A percentile compares a stretch with the other conserved stretches of the same genome.
phyloP scores from a whole-genome alignment of 2,329 filamentous ascomycete species.

The Fulvia fulva region DNA sequence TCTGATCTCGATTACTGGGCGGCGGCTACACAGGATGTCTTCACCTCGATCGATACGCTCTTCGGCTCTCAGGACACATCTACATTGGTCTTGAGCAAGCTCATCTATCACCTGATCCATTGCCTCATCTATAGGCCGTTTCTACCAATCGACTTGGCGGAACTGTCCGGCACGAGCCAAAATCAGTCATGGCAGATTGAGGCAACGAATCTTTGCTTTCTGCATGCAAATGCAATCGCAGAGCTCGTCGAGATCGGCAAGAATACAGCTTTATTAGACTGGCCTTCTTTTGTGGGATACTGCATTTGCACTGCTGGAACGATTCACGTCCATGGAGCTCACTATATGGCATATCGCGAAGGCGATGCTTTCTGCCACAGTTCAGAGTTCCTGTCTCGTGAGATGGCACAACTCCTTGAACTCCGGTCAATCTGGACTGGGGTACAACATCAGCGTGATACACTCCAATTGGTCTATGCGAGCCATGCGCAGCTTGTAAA shows the following conservation, averaged over 20 bases:
- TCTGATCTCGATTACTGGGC: slow-evolving; percentile 84
- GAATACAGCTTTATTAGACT: slow-evolving; percentile 70
- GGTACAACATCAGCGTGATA: slow-evolving; percentile 75
- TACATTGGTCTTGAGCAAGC: slow-evolving; percentile 74
- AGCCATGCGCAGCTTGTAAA: slow-evolving; percentile 80
- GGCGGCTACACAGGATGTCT: slow-evolving; percentile 73
- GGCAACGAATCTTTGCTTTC: slow-evolving; percentile 79
- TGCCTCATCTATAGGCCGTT: slow-evolving; percentile 85
- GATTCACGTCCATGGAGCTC: slow-evolving; percentile 79
- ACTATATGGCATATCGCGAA: slow-evolving; percentile 64
- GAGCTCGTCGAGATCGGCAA: slow-evolving; percentile 77
- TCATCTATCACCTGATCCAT: slow-evolving; percentile 82
- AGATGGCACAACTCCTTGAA: slow-evolving; percentile 76
- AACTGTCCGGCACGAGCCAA: slow-evolving; percentile 73
- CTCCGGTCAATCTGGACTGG: slow-evolving; percentile 72
- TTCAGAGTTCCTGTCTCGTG: slow-evolving; percentile 67
- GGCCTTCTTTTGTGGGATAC: slow-evolving; percentile 82
- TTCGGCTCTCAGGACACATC: slow-evolving; percentile 77
- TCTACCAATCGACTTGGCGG: slow-evolving; percentile 75
- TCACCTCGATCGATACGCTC: slow-evolving; percentile 68
- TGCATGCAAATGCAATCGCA: slow-evolving; percentile 82
- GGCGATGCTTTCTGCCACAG: slow-evolving; percentile 61
- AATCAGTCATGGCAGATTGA: slow-evolving; percentile 93
- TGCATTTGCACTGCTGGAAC: slow-evolving; percentile 83
- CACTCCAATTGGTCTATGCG: slow-evolving; percentile 70